phyloP scores from a whole-genome alignment of 495 filamentous ascomycete genomes.

The Jackrogersella minutella region DNA sequence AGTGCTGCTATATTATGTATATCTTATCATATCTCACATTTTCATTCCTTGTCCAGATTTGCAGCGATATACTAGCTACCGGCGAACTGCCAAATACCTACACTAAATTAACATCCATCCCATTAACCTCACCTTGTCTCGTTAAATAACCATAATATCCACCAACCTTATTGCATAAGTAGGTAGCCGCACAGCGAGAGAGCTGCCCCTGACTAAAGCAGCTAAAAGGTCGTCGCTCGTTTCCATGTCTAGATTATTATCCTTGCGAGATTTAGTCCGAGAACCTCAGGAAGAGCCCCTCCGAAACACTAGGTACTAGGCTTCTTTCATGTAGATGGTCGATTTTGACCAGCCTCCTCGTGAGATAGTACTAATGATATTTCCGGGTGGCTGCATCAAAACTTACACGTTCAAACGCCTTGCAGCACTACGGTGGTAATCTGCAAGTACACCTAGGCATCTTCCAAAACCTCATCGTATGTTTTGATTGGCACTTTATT shows the following conservation, averaged over 20 bases:
- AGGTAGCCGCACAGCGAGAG: slow-evolving; percentile 7
- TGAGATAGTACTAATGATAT: slow-evolving; percentile 25
- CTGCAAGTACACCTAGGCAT: slow-evolving; percentile 1
- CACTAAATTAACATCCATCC: too few species aligned
- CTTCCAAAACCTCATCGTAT: not conserved
- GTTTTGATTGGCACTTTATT: slow-evolving; percentile 32
- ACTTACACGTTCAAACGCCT: slow-evolving; percentile 13
- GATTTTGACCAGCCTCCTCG: slow-evolving; percentile 29
- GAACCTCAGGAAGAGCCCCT: slow-evolving; percentile 26
- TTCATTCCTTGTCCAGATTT: not conserved
- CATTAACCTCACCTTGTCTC: slow-evolving; percentile 5
- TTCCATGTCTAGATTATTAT: slow-evolving; percentile 17
- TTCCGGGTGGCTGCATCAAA: slow-evolving; percentile 32
- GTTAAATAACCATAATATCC: not conserved
- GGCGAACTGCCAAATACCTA: not conserved
- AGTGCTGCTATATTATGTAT: not conserved
- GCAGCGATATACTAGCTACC: not conserved
- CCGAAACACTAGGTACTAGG: slow-evolving; percentile 15
- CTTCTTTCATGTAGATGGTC: not conserved
- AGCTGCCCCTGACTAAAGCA: slow-evolving; percentile 25
- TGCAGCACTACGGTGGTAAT: slow-evolving; percentile 9
- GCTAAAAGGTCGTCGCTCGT: not conserved
- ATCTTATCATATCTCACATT: slow-evolving; percentile 16
- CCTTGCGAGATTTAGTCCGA: slow-evolving; percentile 21
- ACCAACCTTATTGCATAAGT: too few species aligned